These are phyloP conservation scores for Linum usitatissimum DNA, from an alignment of 345 rosid genomes.

Conservation along the genomic window DNA sequence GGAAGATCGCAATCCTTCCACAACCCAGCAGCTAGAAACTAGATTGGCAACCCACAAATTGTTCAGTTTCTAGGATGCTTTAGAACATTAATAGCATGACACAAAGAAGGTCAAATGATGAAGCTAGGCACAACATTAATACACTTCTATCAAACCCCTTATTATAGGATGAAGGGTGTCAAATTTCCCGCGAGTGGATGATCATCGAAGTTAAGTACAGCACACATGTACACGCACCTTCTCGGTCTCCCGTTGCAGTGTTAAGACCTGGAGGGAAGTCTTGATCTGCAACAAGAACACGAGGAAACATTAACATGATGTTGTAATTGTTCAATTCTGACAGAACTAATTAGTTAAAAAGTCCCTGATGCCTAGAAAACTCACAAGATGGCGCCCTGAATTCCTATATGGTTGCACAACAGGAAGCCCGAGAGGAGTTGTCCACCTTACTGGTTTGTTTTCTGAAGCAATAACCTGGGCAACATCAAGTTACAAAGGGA, in stretches of 20 bases:
- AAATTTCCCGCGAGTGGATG: too few species aligned
- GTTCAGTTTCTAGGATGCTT: too few species aligned
- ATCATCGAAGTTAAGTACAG: too few species aligned
- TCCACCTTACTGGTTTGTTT: conserved; percentile 90
- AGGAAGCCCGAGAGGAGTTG: conserved; percentile 94
- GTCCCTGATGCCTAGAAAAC: conserved; percentile 17
- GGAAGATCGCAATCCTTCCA: too few species aligned
- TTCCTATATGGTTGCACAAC: conserved; percentile 93
- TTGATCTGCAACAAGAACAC: conserved; percentile 41
- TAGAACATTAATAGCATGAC: too few species aligned
- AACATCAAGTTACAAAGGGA: background rate
- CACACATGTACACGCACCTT: conserved; percentile 33
- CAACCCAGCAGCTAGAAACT: too few species aligned
- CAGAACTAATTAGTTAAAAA: background rate
- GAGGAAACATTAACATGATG: background rate
- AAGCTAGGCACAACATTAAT: too few species aligned
- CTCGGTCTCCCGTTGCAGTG: conserved; percentile 77
- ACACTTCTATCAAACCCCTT: too few species aligned
- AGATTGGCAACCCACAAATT: too few species aligned
- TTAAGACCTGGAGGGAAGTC: conserved; percentile 86
- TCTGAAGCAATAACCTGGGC: conserved; percentile 75
- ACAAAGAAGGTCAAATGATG: too few species aligned
- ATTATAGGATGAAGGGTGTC: too few species aligned
- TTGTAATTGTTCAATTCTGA: too few species aligned
- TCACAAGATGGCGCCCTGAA: conserved; percentile 60